Percentiles rank a stretch among this genome's conserved stretches.
phyloP scores from a whole-genome alignment of 768 basidiomycete genomes.

The Rhizopogon salebrosus region DNA sequence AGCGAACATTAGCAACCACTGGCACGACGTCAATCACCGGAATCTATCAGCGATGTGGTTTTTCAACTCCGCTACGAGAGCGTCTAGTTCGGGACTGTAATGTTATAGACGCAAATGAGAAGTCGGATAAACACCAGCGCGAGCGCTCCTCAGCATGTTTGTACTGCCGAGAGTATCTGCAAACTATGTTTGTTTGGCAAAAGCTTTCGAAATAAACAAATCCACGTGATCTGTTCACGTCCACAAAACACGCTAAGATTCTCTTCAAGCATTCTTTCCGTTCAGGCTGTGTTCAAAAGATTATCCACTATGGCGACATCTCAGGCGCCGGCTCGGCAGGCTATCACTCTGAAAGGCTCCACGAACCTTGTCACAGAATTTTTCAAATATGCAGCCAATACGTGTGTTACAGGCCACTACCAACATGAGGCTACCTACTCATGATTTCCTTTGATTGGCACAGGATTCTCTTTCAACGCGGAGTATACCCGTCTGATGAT shows the following conservation, averaged over 20 bases:
- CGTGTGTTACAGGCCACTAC: constrained; percentile 44
- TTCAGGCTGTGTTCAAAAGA: not conserved
- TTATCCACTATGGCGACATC: constrained; percentile 34
- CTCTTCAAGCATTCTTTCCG: not conserved
- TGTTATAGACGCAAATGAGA: too few species aligned
- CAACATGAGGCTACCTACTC: not conserved
- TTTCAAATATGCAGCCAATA: constrained; percentile 99
- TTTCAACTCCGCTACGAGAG: too few species aligned
- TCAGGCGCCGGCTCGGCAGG: constrained; percentile 52
- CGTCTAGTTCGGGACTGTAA: too few species aligned
- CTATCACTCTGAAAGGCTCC: constrained; percentile 94
- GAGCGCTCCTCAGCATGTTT: too few species aligned
- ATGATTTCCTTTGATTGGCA: not conserved
- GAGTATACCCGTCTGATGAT: constrained; percentile 96
- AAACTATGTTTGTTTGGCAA: constrained; percentile 9
- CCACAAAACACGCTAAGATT: constrained; percentile 1
- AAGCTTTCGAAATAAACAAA: constrained; percentile 8
- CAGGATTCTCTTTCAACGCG: constrained; percentile 94
- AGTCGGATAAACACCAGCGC: too few species aligned
- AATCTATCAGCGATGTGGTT: too few species aligned
- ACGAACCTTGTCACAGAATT: constrained; percentile 94
- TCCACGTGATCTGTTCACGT: constrained; percentile 14
- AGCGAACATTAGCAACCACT: too few species aligned
- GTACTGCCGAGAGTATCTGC: too few species aligned
- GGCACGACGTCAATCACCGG: too few species aligned